These are phyloP conservation scores for Penicillium atrosanguineum DNA, from an alignment of 495 filamentous ascomycete species.

Conservation along the genomic window DNA sequence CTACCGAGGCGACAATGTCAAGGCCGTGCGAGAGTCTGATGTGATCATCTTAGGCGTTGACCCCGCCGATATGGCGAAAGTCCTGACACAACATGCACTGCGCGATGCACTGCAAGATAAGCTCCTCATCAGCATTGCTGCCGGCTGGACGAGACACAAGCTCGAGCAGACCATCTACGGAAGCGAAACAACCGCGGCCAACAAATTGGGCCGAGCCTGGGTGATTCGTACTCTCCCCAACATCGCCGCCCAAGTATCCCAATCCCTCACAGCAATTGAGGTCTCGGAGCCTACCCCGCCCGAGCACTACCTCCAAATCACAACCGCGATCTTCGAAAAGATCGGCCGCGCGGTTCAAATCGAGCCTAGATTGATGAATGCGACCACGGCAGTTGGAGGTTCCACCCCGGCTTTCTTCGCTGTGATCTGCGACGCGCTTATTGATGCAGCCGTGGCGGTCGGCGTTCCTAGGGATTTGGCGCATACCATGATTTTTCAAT, in stretches of 20 bases:
- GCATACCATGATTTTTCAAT: conserved; percentile 38
- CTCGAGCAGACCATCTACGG: conserved; percentile 31
- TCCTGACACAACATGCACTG: conserved; percentile 24
- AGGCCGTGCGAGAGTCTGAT: conserved; percentile 20
- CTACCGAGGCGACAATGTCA: conserved; percentile 14
- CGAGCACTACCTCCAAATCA: conserved; percentile 19
- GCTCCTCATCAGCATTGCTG: conserved; percentile 43
- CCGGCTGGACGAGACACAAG: conserved; percentile 35
- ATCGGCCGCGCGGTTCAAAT: conserved; percentile 38
- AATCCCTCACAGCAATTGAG: conserved; percentile 40
- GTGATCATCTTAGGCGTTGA: conserved; percentile 35
- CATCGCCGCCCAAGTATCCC: conserved; percentile 36
- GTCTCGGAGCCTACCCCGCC: conserved; percentile 26
- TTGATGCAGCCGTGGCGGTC: conserved; percentile 45
- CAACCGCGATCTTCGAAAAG: conserved; percentile 34
- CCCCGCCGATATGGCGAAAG: conserved; percentile 27
- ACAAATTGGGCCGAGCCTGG: conserved; percentile 17
- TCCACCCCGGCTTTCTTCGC: conserved; percentile 46
- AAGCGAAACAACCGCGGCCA: conserved; percentile 11
- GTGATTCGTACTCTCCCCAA: conserved; percentile 41
- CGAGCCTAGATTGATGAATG: conserved; percentile 34
- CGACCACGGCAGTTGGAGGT: conserved; percentile 36
- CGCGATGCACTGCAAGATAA: conserved; percentile 25
- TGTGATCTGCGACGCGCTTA: conserved; percentile 40
- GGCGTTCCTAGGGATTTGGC: conserved; percentile 41